Conservation (phyloP, 2,329 filamentous ascomycete genomes). For the Davidsoniella australis region DNA sequence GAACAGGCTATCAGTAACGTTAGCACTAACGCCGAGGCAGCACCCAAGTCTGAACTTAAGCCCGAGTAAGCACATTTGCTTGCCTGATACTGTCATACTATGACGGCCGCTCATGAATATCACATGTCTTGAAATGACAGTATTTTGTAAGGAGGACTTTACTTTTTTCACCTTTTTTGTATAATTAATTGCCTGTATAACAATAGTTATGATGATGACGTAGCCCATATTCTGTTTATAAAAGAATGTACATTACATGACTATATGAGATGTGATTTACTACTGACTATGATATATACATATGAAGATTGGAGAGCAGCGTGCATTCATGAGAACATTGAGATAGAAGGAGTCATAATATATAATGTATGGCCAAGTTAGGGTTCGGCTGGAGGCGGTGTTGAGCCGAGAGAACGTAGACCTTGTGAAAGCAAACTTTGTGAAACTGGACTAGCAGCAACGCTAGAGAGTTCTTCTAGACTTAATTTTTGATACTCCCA, state of each 20-base stretch:
- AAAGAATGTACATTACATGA: background rate
- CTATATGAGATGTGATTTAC: background rate
- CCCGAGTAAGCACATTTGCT: no score
- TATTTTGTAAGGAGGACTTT: no score
- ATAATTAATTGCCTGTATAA: background rate
- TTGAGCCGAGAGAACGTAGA: background rate
- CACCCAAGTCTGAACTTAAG: no score
- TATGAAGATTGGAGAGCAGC: background rate
- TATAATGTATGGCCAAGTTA: background rate
- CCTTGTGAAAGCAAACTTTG: conserved; percentile 1
- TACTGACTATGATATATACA: background rate
- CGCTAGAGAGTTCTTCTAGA: background rate
- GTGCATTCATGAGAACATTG: no score
- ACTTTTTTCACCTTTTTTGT: background rate
- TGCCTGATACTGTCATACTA: no score
- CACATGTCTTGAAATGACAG: no score
- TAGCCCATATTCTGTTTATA: no score
- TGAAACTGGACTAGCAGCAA: background rate
- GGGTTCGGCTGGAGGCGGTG: background rate
- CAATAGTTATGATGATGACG: background rate
- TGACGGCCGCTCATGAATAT: no score
- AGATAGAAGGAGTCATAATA: background rate
- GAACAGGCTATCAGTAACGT: background rate
- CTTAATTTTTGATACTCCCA: conserved; percentile 7
- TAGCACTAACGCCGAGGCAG: no score